phyloP scores from a whole-genome alignment of 129 eudicot genomes.

The Escallonia rubra region DNA sequence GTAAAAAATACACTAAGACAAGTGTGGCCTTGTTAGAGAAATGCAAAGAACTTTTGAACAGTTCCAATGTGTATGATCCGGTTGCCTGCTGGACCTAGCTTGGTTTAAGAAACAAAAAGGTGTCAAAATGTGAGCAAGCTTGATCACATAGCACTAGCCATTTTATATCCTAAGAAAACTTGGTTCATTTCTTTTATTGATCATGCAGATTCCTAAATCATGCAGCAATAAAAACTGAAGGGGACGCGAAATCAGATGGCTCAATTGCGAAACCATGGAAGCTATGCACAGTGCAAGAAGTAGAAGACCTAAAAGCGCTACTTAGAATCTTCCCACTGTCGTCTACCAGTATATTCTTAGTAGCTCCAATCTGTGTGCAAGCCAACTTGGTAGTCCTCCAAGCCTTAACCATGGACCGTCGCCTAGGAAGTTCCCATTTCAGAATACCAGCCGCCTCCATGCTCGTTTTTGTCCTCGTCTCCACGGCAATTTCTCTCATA shows the following conservation, averaged over 20 bases:
- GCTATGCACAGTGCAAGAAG: slow-evolving; percentile 61
- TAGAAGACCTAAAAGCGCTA: slow-evolving; percentile 60
- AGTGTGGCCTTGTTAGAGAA: too few relatives aligned
- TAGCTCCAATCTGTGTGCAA: slow-evolving; percentile 47
- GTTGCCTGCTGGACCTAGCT: too few relatives aligned
- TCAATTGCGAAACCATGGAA: slow-evolving; percentile 43
- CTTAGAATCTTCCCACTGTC: slow-evolving; percentile 55
- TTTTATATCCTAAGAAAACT: too few relatives aligned
- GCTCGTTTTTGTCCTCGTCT: slow-evolving; percentile 31
- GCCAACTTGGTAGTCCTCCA: slow-evolving; percentile 47
- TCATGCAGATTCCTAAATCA: slow-evolving; percentile 43
- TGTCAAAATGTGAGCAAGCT: too few relatives aligned
- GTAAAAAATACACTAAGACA: too few relatives aligned
- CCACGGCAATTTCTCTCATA: slow-evolving; percentile 30
- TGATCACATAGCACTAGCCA: too few relatives aligned
- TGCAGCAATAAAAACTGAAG: slow-evolving; percentile 39
- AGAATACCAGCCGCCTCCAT: slow-evolving; percentile 51
- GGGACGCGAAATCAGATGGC: slow-evolving; percentile 15
- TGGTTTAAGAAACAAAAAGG: too few relatives aligned
- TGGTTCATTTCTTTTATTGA: neutral
- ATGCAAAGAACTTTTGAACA: too few relatives aligned
- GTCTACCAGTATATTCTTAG: slow-evolving; percentile 44
- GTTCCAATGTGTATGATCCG: too few relatives aligned
- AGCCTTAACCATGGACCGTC: slow-evolving; percentile 59
- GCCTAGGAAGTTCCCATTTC: slow-evolving; percentile 26